Evolutionary conservation across 225 moss, liverwort and hornwort genomes (phyloP), one percentile per base, ranked within the genome.

Genomic region (Rhytidiadelphus loreus): DNA sequence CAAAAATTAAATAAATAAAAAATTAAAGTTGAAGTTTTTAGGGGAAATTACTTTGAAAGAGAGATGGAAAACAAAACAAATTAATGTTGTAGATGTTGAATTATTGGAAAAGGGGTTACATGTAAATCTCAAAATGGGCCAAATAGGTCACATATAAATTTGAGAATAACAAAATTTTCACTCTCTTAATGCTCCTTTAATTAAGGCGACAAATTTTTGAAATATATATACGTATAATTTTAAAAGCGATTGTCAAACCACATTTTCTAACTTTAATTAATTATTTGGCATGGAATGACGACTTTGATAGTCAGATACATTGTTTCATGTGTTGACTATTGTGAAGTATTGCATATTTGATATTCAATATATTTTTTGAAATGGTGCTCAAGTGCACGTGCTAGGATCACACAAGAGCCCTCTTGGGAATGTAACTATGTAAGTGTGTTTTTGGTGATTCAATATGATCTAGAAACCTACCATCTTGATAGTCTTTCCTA

Each of bases 211-310:
- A n/a, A n/a, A n/a, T n/a, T n/a, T n/a, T n/a, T n/a, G n/a, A n/a
- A n/a, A n/a, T n/a, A n/a, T n/a, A n/a, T n/a, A n/a, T n/a, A n/a
- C n/a, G n/a, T n/a, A n/a, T n/a, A n/a, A n/a, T n/a, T n/a, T n/a
- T n/a, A n/a, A n/a, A n/a, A 64, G 4, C 1, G 0, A 35, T 1
- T 65, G 9, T 4, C 3, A 5, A 11, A 65, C 19, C 10, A 66
- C 6, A 20, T 37, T 65, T 37, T 35, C 7, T 20, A 19, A 37
- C 11, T 65, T 65, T n/a, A 6, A 16, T 68, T 68, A 12, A 22
- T n/a, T 16, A 7, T 66, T 12, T 2, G 1, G 4, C 6, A 22
- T 66, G 7, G 22, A n/a, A 66, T 66, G n/a, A 1, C 3, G 5
- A 66, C 21, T 6, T 1, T 32, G 7, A 33, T 63, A 63, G 8